Base-by-base conservation (phyloP, 805 yeast genomes). In the Schwanniomyces yamadae region DNA sequence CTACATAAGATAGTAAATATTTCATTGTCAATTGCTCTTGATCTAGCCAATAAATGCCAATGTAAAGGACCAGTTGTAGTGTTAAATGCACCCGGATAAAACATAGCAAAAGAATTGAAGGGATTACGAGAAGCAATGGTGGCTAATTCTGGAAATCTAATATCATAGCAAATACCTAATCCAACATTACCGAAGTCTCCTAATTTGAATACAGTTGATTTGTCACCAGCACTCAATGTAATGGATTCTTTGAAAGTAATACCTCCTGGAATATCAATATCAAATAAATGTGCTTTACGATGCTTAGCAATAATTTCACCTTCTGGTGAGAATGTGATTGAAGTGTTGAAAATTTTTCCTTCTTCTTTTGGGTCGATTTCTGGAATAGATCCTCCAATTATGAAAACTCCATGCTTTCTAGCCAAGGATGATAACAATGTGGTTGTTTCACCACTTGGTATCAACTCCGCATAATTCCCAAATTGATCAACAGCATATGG, bases 351-450 rank as follows among this genome's bases (percentile, higher is more conserved):
- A 14, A 59, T 45, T 25, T 80, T 81, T 26, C 79, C 78, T 36
- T 71, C 69, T 31, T 74, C 78, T 14, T 60, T 65, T 3, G 55
- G 47, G 10, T 71, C 78, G 19, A 73, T 50, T 58, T 93, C 99
- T 1, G 98, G 98, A 46, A 86, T 79, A 1, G 96, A 87, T 11
- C 99, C 99, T 11, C 98, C 98, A 28, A 91, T 75, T 28, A 91
- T 67, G 39, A 72, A 78, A 12, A 88, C 73, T 4, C 68, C 64
- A 48, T 80, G 67, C 40, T 78, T 70, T 39, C 69, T 70, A n/a
- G 98, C 96, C 46, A 88, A 57, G 0, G 58, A 54, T 1, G 88
- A 68, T 33, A 91, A 62, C 33, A 84, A 74, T 34, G 59, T 46
- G 3, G 91, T 80, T 4, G 80, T 72, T 41, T 78, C 81, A 5